Conservation (phyloP, 164 flowering plant species). For the Paratinospora sagittata region DNA sequence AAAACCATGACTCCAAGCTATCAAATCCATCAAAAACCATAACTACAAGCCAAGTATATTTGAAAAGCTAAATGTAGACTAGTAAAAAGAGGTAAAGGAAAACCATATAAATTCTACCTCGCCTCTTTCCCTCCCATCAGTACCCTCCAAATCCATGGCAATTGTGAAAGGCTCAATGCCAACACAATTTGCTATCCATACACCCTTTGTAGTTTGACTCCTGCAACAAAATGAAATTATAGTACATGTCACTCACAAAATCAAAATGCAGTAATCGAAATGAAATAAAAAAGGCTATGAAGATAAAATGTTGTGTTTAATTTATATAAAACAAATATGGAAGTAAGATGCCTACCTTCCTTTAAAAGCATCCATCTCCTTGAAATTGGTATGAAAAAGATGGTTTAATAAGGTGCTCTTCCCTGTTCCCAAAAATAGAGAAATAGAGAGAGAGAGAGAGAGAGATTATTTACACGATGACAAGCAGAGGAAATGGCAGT, state of each 20-base stretch:
- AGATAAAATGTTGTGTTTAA: too few species aligned
- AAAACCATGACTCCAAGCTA: neutral
- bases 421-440: conserved; percentile 31
- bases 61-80: neutral
- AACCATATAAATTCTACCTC: conserved; percentile 32
- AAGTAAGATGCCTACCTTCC: conserved; percentile 42
- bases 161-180: conserved; percentile 61
- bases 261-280: too few species aligned
- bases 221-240: conserved; percentile 26
- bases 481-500: neutral
- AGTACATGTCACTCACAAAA: neutral
- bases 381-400: conserved; percentile 51
- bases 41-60: neutral
- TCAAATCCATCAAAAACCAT: neutral
- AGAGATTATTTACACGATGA: neutral
- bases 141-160: conserved; percentile 76
- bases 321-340: neutral
- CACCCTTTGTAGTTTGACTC: conserved; percentile 64
- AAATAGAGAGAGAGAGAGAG: neutral
- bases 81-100: neutral
- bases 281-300: too few species aligned
- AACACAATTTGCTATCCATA: conserved; percentile 61
- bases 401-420: conserved; percentile 69
- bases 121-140: conserved; percentile 74
- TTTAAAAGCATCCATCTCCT: conserved; percentile 63